Conservation (phyloP, 805 yeast species). For the Saturnispora zaruensis region DNA sequence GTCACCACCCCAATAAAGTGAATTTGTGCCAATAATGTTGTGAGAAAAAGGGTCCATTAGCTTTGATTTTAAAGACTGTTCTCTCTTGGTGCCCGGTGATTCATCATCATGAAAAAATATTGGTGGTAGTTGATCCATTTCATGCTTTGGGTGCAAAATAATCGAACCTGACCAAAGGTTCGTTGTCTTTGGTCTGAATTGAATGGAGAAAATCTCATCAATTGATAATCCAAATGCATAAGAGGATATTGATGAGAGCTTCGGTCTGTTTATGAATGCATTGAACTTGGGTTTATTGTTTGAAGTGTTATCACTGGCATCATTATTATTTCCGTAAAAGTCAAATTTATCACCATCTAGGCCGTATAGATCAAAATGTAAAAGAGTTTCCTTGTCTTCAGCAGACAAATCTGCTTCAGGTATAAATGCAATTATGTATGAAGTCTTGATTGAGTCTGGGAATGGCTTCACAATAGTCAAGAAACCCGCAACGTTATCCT, state of each 20-base stretch:
- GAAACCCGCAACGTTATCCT: constrained; percentile 76
- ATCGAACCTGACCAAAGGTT: constrained; percentile 94
- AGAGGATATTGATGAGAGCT: constrained; percentile 41
- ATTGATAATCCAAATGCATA: constrained; percentile 64
- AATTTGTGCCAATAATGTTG: constrained; percentile 35
- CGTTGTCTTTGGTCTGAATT: constrained; percentile 71
- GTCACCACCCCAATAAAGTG: constrained; percentile 86
- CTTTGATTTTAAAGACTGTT: constrained; percentile 50
- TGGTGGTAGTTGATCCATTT: constrained; percentile 61
- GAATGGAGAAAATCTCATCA: constrained; percentile 63
- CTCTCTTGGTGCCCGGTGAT: constrained; percentile 61
- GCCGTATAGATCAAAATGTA: constrained; percentile 32
- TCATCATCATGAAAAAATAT: constrained; percentile 90
- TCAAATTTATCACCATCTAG: constrained; percentile 30
- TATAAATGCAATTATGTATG: constrained; percentile 56
- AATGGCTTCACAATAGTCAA: constrained; percentile 53
- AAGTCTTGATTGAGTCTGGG: constrained; percentile 40
- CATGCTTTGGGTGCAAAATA: constrained; percentile 57
- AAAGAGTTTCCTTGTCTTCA: constrained; percentile 25
- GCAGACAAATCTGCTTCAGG: constrained; percentile 41
- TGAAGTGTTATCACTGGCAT: background rate
- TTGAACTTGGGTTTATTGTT: constrained; percentile 21
- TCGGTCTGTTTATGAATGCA: constrained; percentile 43
- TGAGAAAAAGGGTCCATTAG: constrained; percentile 68
- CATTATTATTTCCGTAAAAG: constrained; percentile 11